phyloP scores from a whole-genome alignment of 148 eudicot species.

The Arctostaphylos glauca region DNA sequence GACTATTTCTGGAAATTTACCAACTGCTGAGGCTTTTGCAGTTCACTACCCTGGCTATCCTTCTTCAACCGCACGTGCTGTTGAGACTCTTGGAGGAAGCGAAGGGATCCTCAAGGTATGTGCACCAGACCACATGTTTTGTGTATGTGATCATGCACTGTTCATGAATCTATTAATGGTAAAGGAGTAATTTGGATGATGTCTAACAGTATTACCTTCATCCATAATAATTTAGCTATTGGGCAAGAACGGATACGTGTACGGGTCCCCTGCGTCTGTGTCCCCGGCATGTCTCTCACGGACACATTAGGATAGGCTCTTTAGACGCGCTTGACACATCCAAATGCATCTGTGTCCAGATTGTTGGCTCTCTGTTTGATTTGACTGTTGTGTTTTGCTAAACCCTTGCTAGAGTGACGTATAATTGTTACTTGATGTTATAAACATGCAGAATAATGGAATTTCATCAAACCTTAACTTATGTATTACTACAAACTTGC shows the following conservation, averaged over 20 bases:
- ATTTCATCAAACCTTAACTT: background rate
- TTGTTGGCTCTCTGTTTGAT: background rate
- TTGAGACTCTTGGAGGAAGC: conserved; percentile 81
- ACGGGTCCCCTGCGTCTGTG: background rate
- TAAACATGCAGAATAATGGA: background rate
- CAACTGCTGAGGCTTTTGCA: conserved; percentile 55
- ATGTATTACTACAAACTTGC: background rate
- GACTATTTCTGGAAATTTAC: conserved; percentile 54
- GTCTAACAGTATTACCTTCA: background rate
- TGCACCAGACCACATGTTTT: background rate
- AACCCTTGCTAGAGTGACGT: background rate
- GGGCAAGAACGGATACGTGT: background rate
- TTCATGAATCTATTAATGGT: background rate
- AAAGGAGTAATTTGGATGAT: background rate
- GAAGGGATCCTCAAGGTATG: conserved; percentile 72
- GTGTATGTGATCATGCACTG: too few relatives aligned
- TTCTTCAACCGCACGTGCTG: conserved; percentile 67
- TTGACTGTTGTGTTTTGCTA: background rate
- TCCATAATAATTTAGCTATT: background rate
- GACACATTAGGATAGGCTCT: background rate
- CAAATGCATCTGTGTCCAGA: background rate
- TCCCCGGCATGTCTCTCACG: background rate
- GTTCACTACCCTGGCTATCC: conserved; percentile 93
- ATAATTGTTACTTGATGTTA: background rate
- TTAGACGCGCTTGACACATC: background rate